These are phyloP conservation scores for Aspergillus aculeatus DNA, from an alignment of 2,329 filamentous ascomycete genomes.

Conservation along the genomic window DNA sequence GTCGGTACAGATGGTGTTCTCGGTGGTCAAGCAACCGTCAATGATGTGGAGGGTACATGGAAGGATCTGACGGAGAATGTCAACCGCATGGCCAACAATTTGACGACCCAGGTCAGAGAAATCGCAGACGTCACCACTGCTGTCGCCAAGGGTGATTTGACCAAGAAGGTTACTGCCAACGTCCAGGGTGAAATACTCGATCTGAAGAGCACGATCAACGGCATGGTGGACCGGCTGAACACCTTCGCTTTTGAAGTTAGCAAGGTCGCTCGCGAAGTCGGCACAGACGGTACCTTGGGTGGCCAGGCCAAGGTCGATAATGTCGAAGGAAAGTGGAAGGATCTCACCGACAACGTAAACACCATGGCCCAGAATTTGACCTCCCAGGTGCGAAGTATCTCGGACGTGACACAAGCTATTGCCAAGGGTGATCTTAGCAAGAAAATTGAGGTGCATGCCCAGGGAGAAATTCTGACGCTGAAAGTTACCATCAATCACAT, in stretches of 20 bases:
- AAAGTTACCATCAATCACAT: constrained; percentile 99
- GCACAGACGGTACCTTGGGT: constrained; percentile 63
- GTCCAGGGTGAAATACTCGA: constrained; percentile 92
- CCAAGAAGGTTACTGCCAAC: constrained; percentile 92
- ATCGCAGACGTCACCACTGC: constrained; percentile 96
- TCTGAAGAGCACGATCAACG: constrained; percentile 83
- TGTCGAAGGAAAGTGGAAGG: constrained; percentile 66
- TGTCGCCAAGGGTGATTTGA: constrained; percentile 89
- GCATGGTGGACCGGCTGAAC: constrained; percentile 65
- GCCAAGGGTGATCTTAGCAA: constrained; percentile 94
- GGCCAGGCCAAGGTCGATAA: constrained; percentile 64
- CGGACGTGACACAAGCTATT: constrained; percentile 90
- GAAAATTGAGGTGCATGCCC: constrained; percentile 91
- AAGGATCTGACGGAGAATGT: constrained; percentile 92
- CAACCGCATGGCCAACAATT: constrained; percentile 97
- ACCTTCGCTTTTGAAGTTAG: constrained; percentile 66
- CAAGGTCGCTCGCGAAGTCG: constrained; percentile 65
- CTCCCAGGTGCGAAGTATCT: constrained; percentile 79
- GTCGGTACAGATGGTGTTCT: constrained; percentile 94
- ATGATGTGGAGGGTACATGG: constrained; percentile 97
- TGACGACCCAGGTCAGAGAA: constrained; percentile 95
- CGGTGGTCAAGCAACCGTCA: constrained; percentile 90
- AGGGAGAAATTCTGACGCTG: constrained; percentile 88
- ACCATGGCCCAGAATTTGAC: constrained; percentile 66
- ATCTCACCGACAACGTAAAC: constrained; percentile 66